Conservation (phyloP, 148 eudicot species). For the Rhododendron ferrugineum region DNA sequence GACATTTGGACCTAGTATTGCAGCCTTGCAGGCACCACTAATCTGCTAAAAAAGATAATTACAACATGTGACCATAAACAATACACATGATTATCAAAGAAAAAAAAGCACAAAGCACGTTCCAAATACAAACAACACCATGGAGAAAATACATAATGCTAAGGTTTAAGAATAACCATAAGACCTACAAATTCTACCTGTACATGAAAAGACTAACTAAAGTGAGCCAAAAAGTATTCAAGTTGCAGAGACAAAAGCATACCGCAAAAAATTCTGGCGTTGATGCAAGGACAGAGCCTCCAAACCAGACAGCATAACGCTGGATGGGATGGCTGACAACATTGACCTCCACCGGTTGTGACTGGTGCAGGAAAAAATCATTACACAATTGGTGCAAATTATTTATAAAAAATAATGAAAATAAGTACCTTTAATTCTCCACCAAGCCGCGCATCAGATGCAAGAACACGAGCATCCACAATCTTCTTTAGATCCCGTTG, state of each 20-base stretch:
- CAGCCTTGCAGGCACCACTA: neutral
- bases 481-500: constrained; percentile 96
- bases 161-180: neutral
- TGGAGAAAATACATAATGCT: neutral
- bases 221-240: neutral
- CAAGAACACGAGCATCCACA: constrained; percentile 89
- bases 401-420: neutral
- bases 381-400: neutral
- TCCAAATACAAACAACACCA: neutral
- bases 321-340: constrained; percentile 97
- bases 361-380: constrained; percentile 32
- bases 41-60: neutral
- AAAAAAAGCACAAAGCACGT: neutral
- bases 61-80: neutral
- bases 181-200: neutral
- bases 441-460: constrained; percentile 67
- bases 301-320: constrained; percentile 98
- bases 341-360: constrained; percentile 97
- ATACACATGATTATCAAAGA: neutral
- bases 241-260: constrained; percentile 22
- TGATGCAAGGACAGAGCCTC: constrained; percentile 97
- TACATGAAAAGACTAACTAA: neutral
- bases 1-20: neutral
- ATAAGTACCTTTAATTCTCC: constrained; percentile 66
- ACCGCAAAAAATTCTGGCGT: constrained; percentile 87